Conservation (phyloP, 352 stramenopile genomes). For the Globisporangium takayamanum region DNA sequence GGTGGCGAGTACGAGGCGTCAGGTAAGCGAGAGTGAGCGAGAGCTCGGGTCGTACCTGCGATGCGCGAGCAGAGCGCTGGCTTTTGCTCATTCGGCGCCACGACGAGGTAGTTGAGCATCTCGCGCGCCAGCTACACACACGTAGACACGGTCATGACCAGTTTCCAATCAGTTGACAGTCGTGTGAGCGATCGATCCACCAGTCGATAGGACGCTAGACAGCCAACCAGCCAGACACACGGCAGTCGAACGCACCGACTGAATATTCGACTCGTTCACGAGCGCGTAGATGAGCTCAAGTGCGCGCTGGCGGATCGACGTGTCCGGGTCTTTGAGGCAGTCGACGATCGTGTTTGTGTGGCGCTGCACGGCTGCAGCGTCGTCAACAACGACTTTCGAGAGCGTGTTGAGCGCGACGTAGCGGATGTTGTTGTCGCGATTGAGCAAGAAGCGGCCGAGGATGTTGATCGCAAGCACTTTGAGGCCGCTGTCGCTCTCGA, state of each 20-base stretch:
- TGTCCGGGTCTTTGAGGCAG: constrained; percentile 95
- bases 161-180: neutral
- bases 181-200: neutral
- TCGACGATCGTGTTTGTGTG: constrained; percentile 96
- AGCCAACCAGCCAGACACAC: neutral
- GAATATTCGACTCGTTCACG: constrained; percentile 96
- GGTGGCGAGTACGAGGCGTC: neutral
- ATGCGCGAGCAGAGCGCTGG: constrained; percentile 93
- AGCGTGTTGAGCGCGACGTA: constrained; percentile 99
- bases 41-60: constrained; percentile 43
- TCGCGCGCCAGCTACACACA: constrained; percentile 88
- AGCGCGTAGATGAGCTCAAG: constrained; percentile 99
- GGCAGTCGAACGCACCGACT: constrained; percentile 41
- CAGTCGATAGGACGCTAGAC: neutral
- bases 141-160: neutral
- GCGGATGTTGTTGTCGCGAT: constrained; percentile 99
- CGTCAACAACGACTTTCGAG: constrained; percentile 85
- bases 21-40: constrained; percentile 4
- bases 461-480: constrained; percentile 99
- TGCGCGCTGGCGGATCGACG: constrained; percentile 97
- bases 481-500: constrained; percentile 96
- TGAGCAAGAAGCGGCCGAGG: constrained; percentile 97
- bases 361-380: constrained; percentile 93
- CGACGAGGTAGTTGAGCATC: constrained; percentile 99
- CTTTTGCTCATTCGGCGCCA: constrained; percentile 95